Evolutionary conservation across 441 rosid species (phyloP).

Genomic region (Jatropha multifida): DNA sequence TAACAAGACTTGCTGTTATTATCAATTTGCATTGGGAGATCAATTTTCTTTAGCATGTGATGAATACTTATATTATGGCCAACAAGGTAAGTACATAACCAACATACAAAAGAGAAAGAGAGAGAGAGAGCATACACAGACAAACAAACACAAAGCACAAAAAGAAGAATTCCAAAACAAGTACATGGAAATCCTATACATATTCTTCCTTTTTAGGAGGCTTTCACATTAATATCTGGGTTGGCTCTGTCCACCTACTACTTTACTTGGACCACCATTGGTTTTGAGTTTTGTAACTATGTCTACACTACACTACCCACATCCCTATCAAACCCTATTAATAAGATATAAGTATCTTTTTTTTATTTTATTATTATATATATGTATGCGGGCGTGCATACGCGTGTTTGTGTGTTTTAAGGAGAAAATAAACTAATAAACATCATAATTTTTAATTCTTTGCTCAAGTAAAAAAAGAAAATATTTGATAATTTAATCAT

Average conservation of each 20-base stretch:
- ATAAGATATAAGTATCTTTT: background rate
- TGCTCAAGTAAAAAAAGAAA: background rate
- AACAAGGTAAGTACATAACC: background rate
- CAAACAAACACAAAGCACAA: constrained; percentile 44
- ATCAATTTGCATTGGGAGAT: constrained; percentile 8
- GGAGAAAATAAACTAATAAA: background rate
- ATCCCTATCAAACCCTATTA: background rate
- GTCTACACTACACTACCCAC: background rate
- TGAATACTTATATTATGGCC: constrained; percentile 17
- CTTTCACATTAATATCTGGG: constrained; percentile 29
- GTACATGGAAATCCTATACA: constrained; percentile 21
- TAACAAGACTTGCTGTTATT: background rate
- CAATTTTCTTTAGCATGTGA: background rate
- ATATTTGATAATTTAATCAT: background rate
- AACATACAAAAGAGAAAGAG: background rate
- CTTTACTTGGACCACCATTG: constrained; percentile 23
- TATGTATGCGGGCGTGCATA: too few relatives aligned
- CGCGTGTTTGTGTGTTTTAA: background rate
- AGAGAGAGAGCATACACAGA: background rate
- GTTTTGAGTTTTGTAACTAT: background rate
- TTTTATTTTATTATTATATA: too few relatives aligned
- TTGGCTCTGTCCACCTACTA: constrained; percentile 22
- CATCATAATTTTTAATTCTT: background rate
- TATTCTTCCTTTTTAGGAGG: constrained; percentile 30
- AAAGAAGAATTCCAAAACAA: constrained; percentile 46